These are phyloP conservation scores for Corymbia citriodora DNA, from an alignment of 441 rosid genomes.

Conservation along the genomic window DNA sequence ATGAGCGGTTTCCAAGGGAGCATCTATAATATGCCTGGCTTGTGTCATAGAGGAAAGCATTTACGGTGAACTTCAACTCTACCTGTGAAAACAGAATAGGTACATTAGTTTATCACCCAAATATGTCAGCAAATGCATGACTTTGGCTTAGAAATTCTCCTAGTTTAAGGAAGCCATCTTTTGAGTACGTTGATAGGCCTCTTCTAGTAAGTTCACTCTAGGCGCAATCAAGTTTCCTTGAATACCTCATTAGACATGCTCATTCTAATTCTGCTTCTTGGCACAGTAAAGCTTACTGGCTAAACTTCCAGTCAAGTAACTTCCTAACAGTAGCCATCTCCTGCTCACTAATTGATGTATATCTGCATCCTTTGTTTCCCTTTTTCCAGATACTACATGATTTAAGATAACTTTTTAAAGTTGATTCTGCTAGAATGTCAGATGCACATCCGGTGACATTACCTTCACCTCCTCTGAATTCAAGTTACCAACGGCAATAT, in stretches of 20 bases:
- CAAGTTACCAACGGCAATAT: slow-evolving; percentile 40
- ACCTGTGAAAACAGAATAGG: slow-evolving; percentile 23
- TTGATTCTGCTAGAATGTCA: not conserved
- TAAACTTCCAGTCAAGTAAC: not conserved
- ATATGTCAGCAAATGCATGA: not conserved
- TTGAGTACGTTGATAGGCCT: not conserved
- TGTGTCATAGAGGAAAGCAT: slow-evolving; percentile 32
- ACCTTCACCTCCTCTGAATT: slow-evolving; percentile 51
- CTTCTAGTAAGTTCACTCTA: not conserved
- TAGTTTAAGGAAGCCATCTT: not conserved
- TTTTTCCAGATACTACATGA: not conserved
- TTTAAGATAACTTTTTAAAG: not conserved
- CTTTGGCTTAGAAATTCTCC: not conserved
- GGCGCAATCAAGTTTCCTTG: not conserved
- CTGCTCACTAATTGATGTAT: not conserved
- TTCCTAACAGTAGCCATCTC: not conserved
- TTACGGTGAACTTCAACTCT: slow-evolving; percentile 32
- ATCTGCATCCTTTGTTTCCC: not conserved
- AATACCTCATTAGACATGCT: not conserved
- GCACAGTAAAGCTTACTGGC: not conserved
- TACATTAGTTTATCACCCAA: not conserved
- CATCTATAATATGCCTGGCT: slow-evolving; percentile 38
- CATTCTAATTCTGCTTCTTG: not conserved
- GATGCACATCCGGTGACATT: not conserved
- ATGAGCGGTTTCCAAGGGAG: slow-evolving; percentile 13